These are phyloP conservation scores for Diaporthe velutina DNA, from an alignment of 2,329 filamentous ascomycete genomes.

Conservation along the genomic window DNA sequence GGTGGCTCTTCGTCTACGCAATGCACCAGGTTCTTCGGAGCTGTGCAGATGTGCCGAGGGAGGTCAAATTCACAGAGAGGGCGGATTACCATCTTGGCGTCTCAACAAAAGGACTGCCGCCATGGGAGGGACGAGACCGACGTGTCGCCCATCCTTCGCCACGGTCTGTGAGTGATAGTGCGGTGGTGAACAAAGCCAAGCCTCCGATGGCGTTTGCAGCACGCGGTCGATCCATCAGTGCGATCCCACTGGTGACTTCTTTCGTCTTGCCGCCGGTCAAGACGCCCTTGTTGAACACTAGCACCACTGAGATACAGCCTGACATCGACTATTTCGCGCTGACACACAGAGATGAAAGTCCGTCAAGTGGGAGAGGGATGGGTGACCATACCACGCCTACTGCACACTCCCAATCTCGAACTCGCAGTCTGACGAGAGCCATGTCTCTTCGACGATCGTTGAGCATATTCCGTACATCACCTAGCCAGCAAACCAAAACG, in stretches of 20 bases:
- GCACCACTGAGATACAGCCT: conserved; percentile 57
- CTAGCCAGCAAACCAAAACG: conserved; percentile 8
- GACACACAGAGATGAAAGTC: conserved; percentile 49
- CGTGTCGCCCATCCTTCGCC: neutral
- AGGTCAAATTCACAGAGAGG: conserved; percentile 69
- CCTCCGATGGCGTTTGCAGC: conserved; percentile 48
- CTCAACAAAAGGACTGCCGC: conserved; percentile 56
- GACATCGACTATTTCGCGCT: conserved; percentile 69
- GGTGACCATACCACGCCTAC: neutral
- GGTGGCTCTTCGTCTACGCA: conserved; percentile 83
- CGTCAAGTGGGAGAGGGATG: neutral
- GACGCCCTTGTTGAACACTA: neutral
- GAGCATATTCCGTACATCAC: conserved; percentile 46
- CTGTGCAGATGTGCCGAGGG: conserved; percentile 70
- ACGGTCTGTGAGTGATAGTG: neutral
- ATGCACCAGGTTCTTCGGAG: conserved; percentile 79
- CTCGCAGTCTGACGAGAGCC: conserved; percentile 47
- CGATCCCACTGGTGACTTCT: conserved; percentile 20
- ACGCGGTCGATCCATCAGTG: conserved; percentile 37
- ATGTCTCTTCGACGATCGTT: conserved; percentile 50
- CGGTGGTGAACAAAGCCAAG: conserved; percentile 35
- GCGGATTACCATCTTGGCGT: conserved; percentile 70
- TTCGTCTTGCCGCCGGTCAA: neutral
- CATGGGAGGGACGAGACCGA: conserved; percentile 55
- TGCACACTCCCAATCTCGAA: neutral